phyloP scores from a whole-genome alignment of 1,139 yeast species.

The Diutina mesorugosa region DNA sequence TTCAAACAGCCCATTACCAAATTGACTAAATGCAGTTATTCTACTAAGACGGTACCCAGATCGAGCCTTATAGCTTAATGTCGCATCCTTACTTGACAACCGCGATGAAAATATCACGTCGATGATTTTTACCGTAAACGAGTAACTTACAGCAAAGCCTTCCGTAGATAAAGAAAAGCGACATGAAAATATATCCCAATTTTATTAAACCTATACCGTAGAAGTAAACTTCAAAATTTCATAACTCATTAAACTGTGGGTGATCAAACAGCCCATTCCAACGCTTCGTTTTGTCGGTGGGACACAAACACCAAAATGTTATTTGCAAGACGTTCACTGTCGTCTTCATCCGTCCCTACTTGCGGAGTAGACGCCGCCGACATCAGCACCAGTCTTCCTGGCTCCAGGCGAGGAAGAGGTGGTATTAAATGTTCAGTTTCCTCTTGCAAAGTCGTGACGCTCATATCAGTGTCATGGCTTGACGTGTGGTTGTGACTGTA shows the following conservation, averaged over 20 bases:
- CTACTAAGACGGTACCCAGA: background rate
- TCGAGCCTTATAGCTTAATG: background rate
- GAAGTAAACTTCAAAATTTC: background rate
- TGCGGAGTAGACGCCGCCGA: background rate
- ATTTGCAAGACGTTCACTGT: background rate
- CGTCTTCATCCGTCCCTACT: background rate
- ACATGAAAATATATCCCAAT: background rate
- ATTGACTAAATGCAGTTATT: background rate
- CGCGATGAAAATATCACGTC: no score
- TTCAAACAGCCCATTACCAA: background rate
- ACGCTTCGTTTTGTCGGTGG: background rate
- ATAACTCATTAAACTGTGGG: background rate
- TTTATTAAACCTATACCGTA: background rate
- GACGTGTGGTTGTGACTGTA: background rate
- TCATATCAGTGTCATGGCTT: background rate
- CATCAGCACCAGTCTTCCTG: background rate
- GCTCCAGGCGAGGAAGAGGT: background rate
- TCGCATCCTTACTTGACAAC: background rate
- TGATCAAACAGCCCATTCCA: background rate
- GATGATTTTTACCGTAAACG: no score
- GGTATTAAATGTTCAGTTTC: background rate
- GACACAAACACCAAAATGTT: background rate
- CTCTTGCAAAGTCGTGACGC: background rate
- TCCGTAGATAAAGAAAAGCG: no score
- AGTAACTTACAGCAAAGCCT: no score